Conservation (phyloP, 768 basidiomycete species). For the Macrolepiota dolichaula region DNA sequence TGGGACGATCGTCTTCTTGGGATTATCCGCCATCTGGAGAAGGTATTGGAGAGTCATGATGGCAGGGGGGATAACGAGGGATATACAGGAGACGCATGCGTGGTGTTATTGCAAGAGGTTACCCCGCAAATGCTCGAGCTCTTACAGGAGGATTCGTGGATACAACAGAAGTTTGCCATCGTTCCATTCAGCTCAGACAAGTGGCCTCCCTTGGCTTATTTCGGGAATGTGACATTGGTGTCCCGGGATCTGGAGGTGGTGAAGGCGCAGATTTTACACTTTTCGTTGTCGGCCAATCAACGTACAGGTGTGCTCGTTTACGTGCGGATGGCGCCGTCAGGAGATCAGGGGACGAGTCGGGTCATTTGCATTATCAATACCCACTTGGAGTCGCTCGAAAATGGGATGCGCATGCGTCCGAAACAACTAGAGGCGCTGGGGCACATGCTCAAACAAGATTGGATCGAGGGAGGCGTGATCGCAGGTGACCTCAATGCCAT, state of each 20-base stretch:
- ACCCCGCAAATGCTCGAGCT: conserved; percentile 36
- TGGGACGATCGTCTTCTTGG: conserved; percentile 40
- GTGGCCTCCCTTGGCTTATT: conserved; percentile 49
- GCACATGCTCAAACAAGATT: conserved; percentile 42
- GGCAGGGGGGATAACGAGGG: neutral
- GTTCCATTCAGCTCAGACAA: conserved; percentile 49
- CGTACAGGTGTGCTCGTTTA: conserved; percentile 59
- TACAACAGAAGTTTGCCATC: conserved; percentile 56
- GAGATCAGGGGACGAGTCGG: conserved; percentile 29
- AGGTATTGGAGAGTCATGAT: conserved; percentile 36
- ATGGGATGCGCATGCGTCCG: conserved; percentile 38
- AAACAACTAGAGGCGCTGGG: conserved; percentile 53
- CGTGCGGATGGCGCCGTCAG: conserved; percentile 40
- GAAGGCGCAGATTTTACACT: conserved; percentile 48
- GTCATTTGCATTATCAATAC: conserved; percentile 68
- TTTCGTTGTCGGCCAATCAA: conserved; percentile 44
- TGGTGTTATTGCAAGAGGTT: conserved; percentile 72
- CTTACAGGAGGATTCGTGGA: conserved; percentile 59
- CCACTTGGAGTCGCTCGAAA: conserved; percentile 64
- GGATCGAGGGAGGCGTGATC: conserved; percentile 56
- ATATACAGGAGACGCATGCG: conserved; percentile 41
- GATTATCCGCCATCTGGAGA: conserved; percentile 53
- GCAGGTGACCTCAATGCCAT: conserved; percentile 77
- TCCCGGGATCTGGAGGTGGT: conserved; percentile 51
- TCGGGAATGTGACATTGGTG: conserved; percentile 73